Base-by-base conservation (phyloP, 495 filamentous ascomycete genomes). In the Penicillium pancosmium region DNA sequence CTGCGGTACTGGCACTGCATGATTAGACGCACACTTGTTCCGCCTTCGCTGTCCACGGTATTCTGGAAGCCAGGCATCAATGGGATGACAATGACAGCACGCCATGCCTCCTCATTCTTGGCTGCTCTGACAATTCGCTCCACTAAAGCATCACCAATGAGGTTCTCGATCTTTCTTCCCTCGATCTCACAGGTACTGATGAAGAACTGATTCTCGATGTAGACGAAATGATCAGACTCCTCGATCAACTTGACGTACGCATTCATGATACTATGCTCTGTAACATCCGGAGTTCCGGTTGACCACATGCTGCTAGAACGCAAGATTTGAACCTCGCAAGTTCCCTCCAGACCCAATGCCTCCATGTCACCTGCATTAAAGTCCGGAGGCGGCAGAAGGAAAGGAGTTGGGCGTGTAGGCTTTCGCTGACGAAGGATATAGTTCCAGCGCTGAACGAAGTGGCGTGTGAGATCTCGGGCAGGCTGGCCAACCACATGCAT, bases 151-250 rank as follows among this genome's bases (percentile, higher is more conserved):
- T 99, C 94, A 23, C 95, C 93, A 64, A 99, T 97, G 59, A 85
- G 81, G 64, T 99, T 99, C 67, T 93, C 85, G 56, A 99, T 93
- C 67, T 87, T 90, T 46, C 85, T 89, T 38, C 89, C 90, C 55
- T 96, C 86, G 15, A 93, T 91, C 62, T 93, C 89, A 57, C 91
- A 96, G 55, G 90, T 96, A 54, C 88, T 94, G 76, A 99, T 90
- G 76, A 96, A 99, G 78, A 99, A 99, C 71, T 99, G 94, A 69
- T 99, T 99, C 67, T 99, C 94, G 59, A 99, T 96, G 71, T 99
- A 98, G 56, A 99, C 91, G 60, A 98, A 97, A 66, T 98, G 94
- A 49, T 99, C 92, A 9, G 92, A 96, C 54, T 92, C 85, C 66
- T 94, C 88, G 54, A 99, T 99, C 73, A 94, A 81, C 68, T 96